A percentile compares a stretch with the other conserved stretches of the same genome.
These are phyloP conservation scores for Neocucurbitaria cava DNA, from an alignment of 2,329 filamentous ascomycete species.

Conservation along the genomic window DNA sequence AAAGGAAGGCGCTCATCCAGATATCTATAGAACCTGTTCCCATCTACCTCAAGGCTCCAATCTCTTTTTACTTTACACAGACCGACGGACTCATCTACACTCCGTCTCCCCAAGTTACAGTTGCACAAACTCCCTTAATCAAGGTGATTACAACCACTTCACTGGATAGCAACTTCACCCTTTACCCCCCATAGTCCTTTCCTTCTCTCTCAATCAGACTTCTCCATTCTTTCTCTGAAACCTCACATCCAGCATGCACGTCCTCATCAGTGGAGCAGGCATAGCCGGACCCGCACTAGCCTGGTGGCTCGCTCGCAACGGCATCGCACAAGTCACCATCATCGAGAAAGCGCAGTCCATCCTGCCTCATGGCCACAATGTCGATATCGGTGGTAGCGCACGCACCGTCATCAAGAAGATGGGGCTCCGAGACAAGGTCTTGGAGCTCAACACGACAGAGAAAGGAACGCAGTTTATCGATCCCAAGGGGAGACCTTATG, in stretches of 20 bases:
- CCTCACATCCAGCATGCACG: conserved; percentile 30
- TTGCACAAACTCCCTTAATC: no score
- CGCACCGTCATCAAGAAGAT: conserved; percentile 50
- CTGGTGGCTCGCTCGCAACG: conserved; percentile 35
- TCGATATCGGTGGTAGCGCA: conserved; percentile 53
- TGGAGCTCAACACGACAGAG: conserved; percentile 46
- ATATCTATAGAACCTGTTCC: no score
- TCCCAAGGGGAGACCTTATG: conserved; percentile 15
- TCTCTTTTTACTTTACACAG: no score
- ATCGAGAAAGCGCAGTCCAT: conserved; percentile 50
- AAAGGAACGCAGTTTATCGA: conserved; percentile 48
- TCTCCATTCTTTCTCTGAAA: no score
- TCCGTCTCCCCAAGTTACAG: no score
- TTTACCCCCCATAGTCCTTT: no score
- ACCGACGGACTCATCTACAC: no score
- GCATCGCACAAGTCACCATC: conserved; percentile 37
- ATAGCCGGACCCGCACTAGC: conserved; percentile 49
- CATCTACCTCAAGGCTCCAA: no score
- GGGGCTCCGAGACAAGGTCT: conserved; percentile 47
- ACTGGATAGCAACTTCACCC: no score
- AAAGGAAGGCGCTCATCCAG: no score
- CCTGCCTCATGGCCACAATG: conserved; percentile 50
- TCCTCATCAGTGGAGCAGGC: conserved; percentile 43
- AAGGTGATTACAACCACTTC: no score
- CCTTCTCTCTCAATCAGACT: no score